A percentile compares a stretch with the other conserved stretches of the same genome.
phyloP scores from a whole-genome alignment of 2,329 filamentous ascomycete species.

The Sporothrix globosa region DNA sequence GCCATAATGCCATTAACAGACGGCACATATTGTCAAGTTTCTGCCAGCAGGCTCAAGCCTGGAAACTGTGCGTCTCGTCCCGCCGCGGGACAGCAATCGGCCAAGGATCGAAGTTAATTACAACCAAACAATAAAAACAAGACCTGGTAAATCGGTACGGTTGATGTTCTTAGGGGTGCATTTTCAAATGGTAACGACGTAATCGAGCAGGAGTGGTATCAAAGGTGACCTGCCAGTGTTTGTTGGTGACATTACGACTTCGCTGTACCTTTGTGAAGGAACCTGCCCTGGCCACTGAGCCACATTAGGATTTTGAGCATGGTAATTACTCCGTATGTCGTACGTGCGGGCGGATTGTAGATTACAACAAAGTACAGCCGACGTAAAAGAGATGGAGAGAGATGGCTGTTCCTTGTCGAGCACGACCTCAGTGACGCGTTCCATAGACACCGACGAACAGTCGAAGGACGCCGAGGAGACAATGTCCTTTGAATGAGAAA shows the following conservation, averaged over 20 bases:
- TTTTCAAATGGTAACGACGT: constrained; percentile 26
- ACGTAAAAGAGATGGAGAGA: neutral
- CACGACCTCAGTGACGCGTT: neutral
- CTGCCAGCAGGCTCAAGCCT: neutral
- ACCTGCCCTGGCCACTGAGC: neutral
- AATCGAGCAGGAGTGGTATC: constrained; percentile 10
- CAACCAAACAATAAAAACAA: too few relatives aligned
- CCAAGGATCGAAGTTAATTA: constrained; percentile 2
- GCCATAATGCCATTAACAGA: neutral
- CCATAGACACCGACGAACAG: neutral
- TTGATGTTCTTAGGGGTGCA: neutral
- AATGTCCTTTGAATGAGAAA: too few relatives aligned
- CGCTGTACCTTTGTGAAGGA: neutral
- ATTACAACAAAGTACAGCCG: constrained; percentile 10
- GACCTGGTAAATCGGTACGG: neutral
- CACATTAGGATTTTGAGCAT: neutral
- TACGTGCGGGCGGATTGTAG: neutral
- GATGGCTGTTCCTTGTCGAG: neutral
- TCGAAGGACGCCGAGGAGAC: neutral
- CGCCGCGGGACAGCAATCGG: neutral
- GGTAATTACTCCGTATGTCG: neutral
- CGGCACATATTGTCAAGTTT: constrained; percentile 16
- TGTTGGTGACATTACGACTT: neutral
- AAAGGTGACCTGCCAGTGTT: neutral
- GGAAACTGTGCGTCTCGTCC: constrained; percentile 22